Base-by-base conservation (phyloP, 192 early-diverging fungal genomes). In the Hyaloraphidium curvatum region DNA sequence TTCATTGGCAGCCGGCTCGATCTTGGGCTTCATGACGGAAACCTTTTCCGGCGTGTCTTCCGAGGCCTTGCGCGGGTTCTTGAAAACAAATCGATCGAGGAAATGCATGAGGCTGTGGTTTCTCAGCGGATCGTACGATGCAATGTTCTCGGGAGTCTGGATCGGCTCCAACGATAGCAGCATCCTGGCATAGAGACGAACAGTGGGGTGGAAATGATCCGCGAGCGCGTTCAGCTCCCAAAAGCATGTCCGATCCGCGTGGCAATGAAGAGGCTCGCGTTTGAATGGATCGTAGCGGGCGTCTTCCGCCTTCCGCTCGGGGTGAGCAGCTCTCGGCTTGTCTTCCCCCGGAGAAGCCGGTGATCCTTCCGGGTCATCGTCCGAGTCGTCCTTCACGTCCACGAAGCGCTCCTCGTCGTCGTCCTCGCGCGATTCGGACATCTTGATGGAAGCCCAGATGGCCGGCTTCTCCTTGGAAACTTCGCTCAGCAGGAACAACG, bases 21-120 rank as follows among this genome's bases (percentile, higher is more conserved):
- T 13, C 69, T 13, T 56, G 30, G 59, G 76, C 66, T 78, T 79
- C 72, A 77, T 78, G 55, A 75, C 7, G 7, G 43, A 22, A 21
- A 14, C 14, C 14, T 5, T 19, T 7, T 11, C 25, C 17, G 17
- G 17, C 23, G 14, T 25, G 7, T 21, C 19, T 25, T 48, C 43
- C 23, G 19, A 14, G 73, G 66, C 70, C 55, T 82, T 80, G 68
- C 91, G 92, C 35, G 92, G 83, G 71, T 89, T 89, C 66, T 89
- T 87, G 69, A 80, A 92, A 23, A 94, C 84, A 74, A 97, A 94
- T 31, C 84, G 74, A 59, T 97, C 91, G 40, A 97, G 75, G 72
- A 97, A 97, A 57, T 91, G 87, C 41, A 80, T 68, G 35, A 94
- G 67, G 11, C 89, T 89, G 65, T 91, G 88, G 60, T 82, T 83